Evolutionary conservation across 2,329 filamentous ascomycete genomes (phyloP).

Genomic region (Cercospora berteroae): DNA sequence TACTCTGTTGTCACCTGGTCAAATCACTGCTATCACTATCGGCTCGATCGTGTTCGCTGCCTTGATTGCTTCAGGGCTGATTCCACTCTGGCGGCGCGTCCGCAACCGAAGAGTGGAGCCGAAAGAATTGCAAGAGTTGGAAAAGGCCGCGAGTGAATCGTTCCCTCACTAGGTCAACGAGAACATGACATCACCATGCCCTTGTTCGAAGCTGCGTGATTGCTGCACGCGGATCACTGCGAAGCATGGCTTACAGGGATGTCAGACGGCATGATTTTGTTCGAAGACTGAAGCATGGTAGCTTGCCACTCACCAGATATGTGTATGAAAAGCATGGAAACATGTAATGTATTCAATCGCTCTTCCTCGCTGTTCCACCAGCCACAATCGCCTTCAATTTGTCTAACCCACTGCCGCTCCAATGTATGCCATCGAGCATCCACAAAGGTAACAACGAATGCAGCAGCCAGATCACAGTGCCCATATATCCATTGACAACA

Average conservation of each 20-base stretch:
- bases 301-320: background rate
- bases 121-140: slow-evolving; percentile 9
- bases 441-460: slow-evolving; percentile 21
- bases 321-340: background rate
- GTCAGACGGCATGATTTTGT: background rate
- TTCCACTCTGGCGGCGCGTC: slow-evolving; percentile 18
- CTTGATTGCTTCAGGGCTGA: slow-evolving; percentile 27
- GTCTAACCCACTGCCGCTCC: slow-evolving; percentile 12
- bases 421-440: slow-evolving; percentile 14
- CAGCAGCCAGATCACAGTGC: slow-evolving; percentile 15
- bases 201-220: background rate
- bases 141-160: slow-evolving; percentile 10
- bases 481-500: slow-evolving; percentile 20
- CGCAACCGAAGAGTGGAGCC: slow-evolving; percentile 8
- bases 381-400: slow-evolving; percentile 5
- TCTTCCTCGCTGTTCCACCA: background rate
- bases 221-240: background rate
- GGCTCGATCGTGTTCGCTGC: slow-evolving; percentile 25
- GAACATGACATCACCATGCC: background rate
- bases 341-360: background rate
- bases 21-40: slow-evolving; percentile 46
- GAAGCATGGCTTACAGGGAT: background rate
- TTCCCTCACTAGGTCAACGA: slow-evolving; percentile 3
- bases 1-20: slow-evolving; percentile 40
- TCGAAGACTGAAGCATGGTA: background rate